Percentiles rank a stretch among this genome's conserved stretches.
Evolutionary conservation across 2,329 filamentous ascomycete genomes (phyloP).

Genomic region (Teratosphaeriaceae sp.): DNA sequence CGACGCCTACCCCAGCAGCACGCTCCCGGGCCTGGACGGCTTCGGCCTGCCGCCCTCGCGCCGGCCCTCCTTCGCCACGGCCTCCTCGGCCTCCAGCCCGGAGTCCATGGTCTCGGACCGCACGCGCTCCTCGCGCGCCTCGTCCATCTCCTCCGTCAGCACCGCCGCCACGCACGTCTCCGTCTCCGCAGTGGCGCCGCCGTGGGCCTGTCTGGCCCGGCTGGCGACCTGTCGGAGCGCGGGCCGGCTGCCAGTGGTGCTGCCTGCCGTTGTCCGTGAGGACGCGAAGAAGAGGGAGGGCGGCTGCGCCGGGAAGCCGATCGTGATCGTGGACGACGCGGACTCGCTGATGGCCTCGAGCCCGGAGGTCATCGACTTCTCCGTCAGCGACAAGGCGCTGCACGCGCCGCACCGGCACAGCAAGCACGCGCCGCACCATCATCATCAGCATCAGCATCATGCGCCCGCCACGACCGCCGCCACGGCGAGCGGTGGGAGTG

Average conservation of each 20-base stretch:
- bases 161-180: conserved; percentile 39
- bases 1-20: conserved; percentile 41
- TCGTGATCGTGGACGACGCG: conserved; percentile 25
- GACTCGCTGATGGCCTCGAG: conserved; percentile 24
- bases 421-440: conserved; percentile 18
- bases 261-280: conserved; percentile 13
- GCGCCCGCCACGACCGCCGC: conserved; percentile 4
- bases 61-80: conserved; percentile 43
- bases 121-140: conserved; percentile 48
- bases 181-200: conserved; percentile 43
- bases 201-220: conserved; percentile 41
- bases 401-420: conserved; percentile 28
- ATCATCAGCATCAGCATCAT: background rate
- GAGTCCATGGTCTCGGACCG: conserved; percentile 58
- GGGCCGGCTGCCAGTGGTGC: conserved; percentile 32
- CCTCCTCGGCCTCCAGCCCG: conserved; percentile 50
- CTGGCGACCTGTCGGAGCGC: conserved; percentile 48
- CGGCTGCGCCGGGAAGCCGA: conserved; percentile 20
- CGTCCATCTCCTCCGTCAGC: conserved; percentile 49
- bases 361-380: conserved; percentile 25
- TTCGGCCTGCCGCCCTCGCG: conserved; percentile 34
- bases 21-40: conserved; percentile 35
- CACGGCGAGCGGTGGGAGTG: conserved; percentile 5
- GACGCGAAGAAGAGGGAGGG: conserved; percentile 18
- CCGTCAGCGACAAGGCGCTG: conserved; percentile 25